Conservation (phyloP, 257 asterid genomes). For the Jacaranda copaia region DNA sequence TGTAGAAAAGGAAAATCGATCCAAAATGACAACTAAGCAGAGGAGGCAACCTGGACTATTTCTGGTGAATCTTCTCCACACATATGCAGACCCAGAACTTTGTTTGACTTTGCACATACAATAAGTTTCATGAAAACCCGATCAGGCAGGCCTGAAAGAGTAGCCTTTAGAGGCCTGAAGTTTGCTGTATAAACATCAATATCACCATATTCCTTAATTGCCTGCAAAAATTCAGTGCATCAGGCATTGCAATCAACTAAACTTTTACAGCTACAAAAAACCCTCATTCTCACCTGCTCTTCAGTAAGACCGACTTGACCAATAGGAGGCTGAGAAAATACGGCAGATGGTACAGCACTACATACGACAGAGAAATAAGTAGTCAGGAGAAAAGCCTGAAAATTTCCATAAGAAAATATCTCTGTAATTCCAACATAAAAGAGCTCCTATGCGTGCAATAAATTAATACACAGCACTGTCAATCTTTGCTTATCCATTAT, state of each 20-base stretch:
- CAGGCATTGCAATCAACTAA: conserved; percentile 31
- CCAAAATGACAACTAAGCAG: conserved; percentile 8
- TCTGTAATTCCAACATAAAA: conserved; percentile 4
- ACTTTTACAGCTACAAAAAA: conserved; percentile 24
- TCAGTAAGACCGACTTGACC: conserved; percentile 94
- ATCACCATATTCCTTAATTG: conserved; percentile 75
- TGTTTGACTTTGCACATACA: conserved; percentile 81
- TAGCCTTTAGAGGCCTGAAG: conserved; percentile 93
- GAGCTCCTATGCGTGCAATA: background rate
- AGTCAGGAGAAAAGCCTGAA: conserved; percentile 22
- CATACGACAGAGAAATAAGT: conserved; percentile 36
- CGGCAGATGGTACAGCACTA: conserved; percentile 91
- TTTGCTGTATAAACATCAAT: conserved; percentile 83
- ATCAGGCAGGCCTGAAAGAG: conserved; percentile 96
- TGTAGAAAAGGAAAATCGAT: background rate
- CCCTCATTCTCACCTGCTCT: conserved; percentile 68
- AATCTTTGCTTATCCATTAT: background rate
- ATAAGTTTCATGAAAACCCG: conserved; percentile 88
- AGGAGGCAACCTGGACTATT: conserved; percentile 74
- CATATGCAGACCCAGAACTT: conserved; percentile 88
- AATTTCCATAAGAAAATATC: background rate
- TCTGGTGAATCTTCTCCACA: conserved; percentile 98
- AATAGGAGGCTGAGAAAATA: conserved; percentile 97
- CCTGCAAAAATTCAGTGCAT: conserved; percentile 51
- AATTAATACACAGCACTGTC: background rate